Evolutionary conservation across 2,329 filamentous ascomycete genomes (phyloP).

Genomic region (Macrophomina phaseolina): DNA sequence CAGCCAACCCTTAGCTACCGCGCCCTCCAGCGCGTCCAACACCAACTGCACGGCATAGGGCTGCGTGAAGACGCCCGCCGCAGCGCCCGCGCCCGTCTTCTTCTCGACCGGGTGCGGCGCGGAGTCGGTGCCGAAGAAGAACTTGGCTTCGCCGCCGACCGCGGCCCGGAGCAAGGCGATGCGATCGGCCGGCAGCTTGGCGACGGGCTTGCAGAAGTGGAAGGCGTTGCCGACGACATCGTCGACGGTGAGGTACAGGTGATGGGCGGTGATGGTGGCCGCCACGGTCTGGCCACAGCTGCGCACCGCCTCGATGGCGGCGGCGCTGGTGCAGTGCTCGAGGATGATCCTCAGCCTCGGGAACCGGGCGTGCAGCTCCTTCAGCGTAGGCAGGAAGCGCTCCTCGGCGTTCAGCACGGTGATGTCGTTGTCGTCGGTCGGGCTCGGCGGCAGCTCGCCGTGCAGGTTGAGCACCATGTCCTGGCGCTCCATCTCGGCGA

Average conservation of each 20-base stretch:
- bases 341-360: slow-evolving; percentile 71
- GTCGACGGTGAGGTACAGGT: slow-evolving; percentile 80
- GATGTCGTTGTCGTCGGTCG: slow-evolving; percentile 42
- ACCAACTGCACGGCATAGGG: slow-evolving; percentile 71
- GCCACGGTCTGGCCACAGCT: slow-evolving; percentile 78
- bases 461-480: slow-evolving; percentile 91
- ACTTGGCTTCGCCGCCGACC: slow-evolving; percentile 65
- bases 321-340: slow-evolving; percentile 87
- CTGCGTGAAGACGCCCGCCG: slow-evolving; percentile 82
- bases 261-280: slow-evolving; percentile 84
- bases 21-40: slow-evolving; percentile 68
- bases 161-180: slow-evolving; percentile 72
- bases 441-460: slow-evolving; percentile 73
- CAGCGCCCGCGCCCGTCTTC: slow-evolving; percentile 62
- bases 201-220: slow-evolving; percentile 77
- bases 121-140: slow-evolving; percentile 77
- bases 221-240: slow-evolving; percentile 69
- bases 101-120: slow-evolving; percentile 70
- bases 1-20: slow-evolving; percentile 60
- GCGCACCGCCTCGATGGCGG: slow-evolving; percentile 78
- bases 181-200: slow-evolving; percentile 70
- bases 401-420: slow-evolving; percentile 70
- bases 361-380: slow-evolving; percentile 74
- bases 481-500: slow-evolving; percentile 86
- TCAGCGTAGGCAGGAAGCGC: slow-evolving; percentile 80